These are phyloP conservation scores for Neurospora hispaniola DNA, from an alignment of 495 filamentous ascomycete species.

Conservation along the genomic window DNA sequence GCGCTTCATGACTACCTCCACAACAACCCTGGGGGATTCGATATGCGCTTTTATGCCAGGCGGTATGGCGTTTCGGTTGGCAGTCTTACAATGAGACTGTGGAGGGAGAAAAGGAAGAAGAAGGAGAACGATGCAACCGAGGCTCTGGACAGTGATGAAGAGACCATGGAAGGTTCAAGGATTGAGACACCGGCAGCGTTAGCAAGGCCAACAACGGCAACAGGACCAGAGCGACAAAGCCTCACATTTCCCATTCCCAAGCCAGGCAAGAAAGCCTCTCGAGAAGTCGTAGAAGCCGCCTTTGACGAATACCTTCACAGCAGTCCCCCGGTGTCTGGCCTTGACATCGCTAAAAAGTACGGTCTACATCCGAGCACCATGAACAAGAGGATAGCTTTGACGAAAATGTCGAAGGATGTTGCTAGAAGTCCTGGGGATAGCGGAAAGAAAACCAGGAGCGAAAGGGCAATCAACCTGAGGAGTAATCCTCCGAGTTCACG, in stretches of 20 bases:
- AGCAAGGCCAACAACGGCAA: neutral
- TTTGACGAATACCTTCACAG: neutral
- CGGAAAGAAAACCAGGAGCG: neutral
- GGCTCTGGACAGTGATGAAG: neutral
- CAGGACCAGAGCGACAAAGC: neutral
- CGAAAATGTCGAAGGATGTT: neutral
- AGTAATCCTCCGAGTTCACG: neutral
- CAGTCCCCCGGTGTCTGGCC: neutral
- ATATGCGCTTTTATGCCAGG: neutral
- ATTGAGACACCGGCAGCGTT: neutral
- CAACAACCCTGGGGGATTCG: neutral
- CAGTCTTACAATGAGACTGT: neutral
- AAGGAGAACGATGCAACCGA: neutral
- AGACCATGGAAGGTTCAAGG: neutral
- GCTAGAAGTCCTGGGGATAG: neutral
- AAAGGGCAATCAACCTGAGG: neutral
- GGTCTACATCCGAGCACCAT: neutral
- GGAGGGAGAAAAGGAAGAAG: neutral
- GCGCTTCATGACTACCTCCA: neutral
- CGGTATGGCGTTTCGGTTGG: neutral
- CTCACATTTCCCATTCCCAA: neutral
- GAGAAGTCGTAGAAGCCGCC: neutral
- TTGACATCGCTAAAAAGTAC: neutral
- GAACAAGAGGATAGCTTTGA: neutral
- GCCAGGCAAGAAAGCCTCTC: neutral